Evolutionary conservation across 1,284 basidiomycete genomes (phyloP), one percentile per base, ranked within the genome.

Genomic region (Rhodotorula sp.): DNA sequence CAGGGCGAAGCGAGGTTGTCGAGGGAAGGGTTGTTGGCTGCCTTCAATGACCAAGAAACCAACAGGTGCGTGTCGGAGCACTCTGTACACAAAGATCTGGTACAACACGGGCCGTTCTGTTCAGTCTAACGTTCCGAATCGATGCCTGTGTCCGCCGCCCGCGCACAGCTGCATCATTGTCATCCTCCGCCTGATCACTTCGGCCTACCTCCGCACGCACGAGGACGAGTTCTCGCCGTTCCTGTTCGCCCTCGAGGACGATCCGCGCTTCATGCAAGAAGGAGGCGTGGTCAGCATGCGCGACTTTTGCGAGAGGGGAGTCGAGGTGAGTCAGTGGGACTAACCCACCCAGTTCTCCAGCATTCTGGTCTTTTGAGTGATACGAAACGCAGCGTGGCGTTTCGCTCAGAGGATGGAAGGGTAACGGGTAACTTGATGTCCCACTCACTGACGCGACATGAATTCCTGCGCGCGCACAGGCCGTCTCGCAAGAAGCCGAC

Each of bases 171-270:
- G 68, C 51, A 85, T 90, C 73, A 87, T 89, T 45, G 84, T 88
- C 71, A 90, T 87, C 33, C 84, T 95, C 75, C 86, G 93, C 54
- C 83, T 94, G 62, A 82, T 93, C 29, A 90, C 93, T 67, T 90
- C 91, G 0, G 89, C 91, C 1, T 87, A 91, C 79, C 89, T 95
- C 75, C 87, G 89, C 24, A 80, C 84, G 7, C 84, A 90, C 72
- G 82, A 85, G 1, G 86, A 87, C 20, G 81, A 84, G 65, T 93
- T 88, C 79, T 83, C 84, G 18, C 86, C 86, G 5, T 93, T 93
- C 82, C 84, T 95, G 10, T 85, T 90, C 74, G 85, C 86, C 0
- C 86, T 86, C 49, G 85, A 87, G 60, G 75, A 77, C 55, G 75
- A 76, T 53, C 74, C 74, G 30, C 62, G 72, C 14, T 75, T 73